Base-by-base conservation (phyloP, 495 filamentous ascomycete species). In the Thermochaetoides thermophila region DNA sequence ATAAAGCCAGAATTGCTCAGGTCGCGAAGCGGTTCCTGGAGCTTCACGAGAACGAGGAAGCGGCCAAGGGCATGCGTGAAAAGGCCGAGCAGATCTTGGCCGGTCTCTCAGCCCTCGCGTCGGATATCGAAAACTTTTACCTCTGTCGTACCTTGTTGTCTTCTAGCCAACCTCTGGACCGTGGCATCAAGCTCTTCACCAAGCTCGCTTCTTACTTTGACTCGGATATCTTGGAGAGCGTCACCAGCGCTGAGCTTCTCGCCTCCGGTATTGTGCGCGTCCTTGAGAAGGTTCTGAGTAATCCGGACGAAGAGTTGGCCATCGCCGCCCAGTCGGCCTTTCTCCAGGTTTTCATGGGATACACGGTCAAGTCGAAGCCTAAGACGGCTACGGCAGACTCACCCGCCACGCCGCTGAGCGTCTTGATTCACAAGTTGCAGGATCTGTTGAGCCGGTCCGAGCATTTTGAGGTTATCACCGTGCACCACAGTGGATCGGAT, bases 381-480 rank as follows among this genome's bases (percentile, higher is more conserved):
- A 73, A 69, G 49, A 76, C 70, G 13, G 68, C 74, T 14, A 76
- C 66, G 18, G 68, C 69, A 9, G 61, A 68, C 22, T 72, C 71
- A 16, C 71, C 77, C 1, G 68, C 75, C 2, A 92, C 89, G 1
- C 80, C 85, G 10, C 89, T 96, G 55, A 87, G 87, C 51, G 70
- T 93, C 24, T 59, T 99, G 44, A 76, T 94, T 28, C 79, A 84
- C 38, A 99, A 99, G 56, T 61, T 96, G 21, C 91, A 99, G 54
- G 89, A 96, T 61, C 63, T 96, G 22, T 68, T 96, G 11, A 96
- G 91, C 59, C 73, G 91, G 35, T 87, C 87, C 17, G 91, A 99
- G 52, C 91, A 96, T 58, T 96, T 96, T 48, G 91, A 96, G 50
- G 91, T 99, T 25, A 62, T 92, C 34, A 99, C 91, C 14, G 84